phyloP scores from a whole-genome alignment of 2,329 filamentous ascomycete species.

The Diaporthe citri region DNA sequence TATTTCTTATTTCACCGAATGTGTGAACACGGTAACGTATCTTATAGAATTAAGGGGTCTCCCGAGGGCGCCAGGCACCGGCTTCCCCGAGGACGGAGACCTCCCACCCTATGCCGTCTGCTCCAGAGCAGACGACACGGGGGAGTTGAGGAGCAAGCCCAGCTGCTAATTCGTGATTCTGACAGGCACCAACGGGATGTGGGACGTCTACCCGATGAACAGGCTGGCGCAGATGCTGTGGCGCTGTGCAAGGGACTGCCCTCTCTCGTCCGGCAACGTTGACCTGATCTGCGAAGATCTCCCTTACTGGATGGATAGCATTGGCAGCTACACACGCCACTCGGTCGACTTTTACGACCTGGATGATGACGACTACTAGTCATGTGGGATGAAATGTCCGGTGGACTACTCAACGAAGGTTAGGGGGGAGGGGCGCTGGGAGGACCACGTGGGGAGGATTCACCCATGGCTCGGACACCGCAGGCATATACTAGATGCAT shows the following conservation, averaged over 20 bases:
- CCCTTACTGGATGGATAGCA: background rate
- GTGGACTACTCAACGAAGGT: no score
- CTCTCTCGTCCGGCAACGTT: background rate
- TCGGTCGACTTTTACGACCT: background rate
- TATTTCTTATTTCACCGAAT: background rate
- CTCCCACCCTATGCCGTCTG: background rate
- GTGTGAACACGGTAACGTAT: background rate
- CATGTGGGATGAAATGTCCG: background rate
- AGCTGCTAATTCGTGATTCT: background rate
- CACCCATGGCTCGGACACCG: no score
- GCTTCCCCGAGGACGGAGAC: background rate
- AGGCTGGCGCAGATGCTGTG: background rate
- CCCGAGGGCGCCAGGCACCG: background rate
- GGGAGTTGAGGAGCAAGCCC: background rate
- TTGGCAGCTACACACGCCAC: background rate
- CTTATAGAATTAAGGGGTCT: background rate
- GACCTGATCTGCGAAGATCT: background rate
- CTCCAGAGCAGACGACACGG: background rate
- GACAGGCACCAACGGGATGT: no score
- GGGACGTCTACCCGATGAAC: background rate
- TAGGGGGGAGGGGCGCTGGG: no score
- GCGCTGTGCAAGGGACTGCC: background rate
- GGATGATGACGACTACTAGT: background rate
- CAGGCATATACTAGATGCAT: no score
- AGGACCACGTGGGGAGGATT: no score